These are phyloP conservation scores for Tricholomella constricta DNA, from an alignment of 768 basidiomycete species.

Conservation along the genomic window DNA sequence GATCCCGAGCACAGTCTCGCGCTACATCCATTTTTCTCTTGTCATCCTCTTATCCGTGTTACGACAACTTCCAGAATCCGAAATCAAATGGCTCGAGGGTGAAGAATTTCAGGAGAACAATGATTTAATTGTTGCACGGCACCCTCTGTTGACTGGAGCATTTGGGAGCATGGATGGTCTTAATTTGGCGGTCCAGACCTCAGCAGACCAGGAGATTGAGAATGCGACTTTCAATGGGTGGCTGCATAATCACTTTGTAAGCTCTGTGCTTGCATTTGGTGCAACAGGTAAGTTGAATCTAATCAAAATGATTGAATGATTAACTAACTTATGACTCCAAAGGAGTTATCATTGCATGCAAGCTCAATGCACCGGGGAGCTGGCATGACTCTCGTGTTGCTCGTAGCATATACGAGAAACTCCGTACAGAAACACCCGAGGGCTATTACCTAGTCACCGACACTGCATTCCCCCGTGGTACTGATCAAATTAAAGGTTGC, in stretches of 20 bases:
- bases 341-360: constrained; percentile 38
- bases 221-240: constrained; percentile 9
- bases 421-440: constrained; percentile 34
- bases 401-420: constrained; percentile 37
- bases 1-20: background rate
- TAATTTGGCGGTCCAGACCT: background rate
- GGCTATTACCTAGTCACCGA: constrained; percentile 46
- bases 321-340: background rate
- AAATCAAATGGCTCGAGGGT: background rate
- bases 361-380: constrained; percentile 45
- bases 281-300: background rate
- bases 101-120: background rate
- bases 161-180: constrained; percentile 5
- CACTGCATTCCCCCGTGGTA: constrained; percentile 46
- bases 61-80: background rate
- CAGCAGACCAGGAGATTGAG: constrained; percentile 1
- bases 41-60: background rate
- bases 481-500: constrained; percentile 26
- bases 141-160: constrained; percentile 1
- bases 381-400: constrained; percentile 52
- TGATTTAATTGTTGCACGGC: background rate
- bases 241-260: constrained; percentile 3
- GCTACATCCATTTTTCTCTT: background rate
- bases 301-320: background rate
- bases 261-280: background rate